Conservation (phyloP, 805 yeast genomes). For the Candida tallmaniae region DNA sequence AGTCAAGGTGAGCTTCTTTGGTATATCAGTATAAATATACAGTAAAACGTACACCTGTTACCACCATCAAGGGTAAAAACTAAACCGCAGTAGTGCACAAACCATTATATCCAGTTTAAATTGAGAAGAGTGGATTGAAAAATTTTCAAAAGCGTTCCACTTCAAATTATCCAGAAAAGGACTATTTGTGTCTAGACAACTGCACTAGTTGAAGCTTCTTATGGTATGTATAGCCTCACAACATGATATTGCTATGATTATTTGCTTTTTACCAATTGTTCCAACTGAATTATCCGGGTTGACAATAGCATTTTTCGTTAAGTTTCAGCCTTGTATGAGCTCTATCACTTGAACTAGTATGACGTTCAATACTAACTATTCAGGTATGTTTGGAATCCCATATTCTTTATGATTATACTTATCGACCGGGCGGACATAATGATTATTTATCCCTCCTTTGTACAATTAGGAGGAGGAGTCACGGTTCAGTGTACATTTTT, state of each 20-base stretch:
- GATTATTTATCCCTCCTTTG: constrained; percentile 36
- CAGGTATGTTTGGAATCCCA: constrained; percentile 16
- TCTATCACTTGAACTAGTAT: constrained; percentile 4
- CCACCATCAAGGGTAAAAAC: too few relatives aligned
- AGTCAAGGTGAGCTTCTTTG: constrained; percentile 65
- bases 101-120: too few relatives aligned
- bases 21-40: constrained; percentile 16
- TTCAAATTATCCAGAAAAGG: too few relatives aligned
- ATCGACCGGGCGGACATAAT: constrained; percentile 53
- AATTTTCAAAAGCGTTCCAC: too few relatives aligned
- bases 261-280: constrained; percentile 49
- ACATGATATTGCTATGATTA: constrained; percentile 46
- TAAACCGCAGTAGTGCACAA: too few relatives aligned
- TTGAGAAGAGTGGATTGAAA: too few relatives aligned
- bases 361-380: constrained; percentile 15
- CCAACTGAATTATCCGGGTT: constrained; percentile 48
- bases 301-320: constrained; percentile 48
- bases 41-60: too few relatives aligned
- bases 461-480: constrained; percentile 39
- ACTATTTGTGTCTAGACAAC: too few relatives aligned
- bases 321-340: constrained; percentile 55
- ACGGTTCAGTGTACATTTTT: constrained; percentile 44
- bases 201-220: too few relatives aligned
- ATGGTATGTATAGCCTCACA: too few relatives aligned
- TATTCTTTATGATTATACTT: constrained; percentile 35